phyloP scores from a whole-genome alignment of 352 stramenopile genomes.

The Phytophthora brassicae region DNA sequence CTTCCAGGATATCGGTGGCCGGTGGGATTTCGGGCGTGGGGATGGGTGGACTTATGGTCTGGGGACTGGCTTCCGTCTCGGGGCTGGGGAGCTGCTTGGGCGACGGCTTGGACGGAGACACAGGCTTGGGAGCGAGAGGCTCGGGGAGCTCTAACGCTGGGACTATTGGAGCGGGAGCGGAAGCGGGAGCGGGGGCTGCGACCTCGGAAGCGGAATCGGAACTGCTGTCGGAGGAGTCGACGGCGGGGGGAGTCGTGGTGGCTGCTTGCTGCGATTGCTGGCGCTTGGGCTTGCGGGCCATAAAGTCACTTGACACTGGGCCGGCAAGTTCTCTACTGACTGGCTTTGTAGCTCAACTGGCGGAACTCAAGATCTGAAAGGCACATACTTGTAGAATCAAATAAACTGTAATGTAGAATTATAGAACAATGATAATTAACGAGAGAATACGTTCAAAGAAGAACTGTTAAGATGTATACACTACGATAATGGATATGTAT shows the following conservation, averaged over 20 bases:
- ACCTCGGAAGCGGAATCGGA: conserved; percentile 24
- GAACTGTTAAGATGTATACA: not conserved
- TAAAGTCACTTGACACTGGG: conserved; percentile 27
- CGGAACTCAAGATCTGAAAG: conserved; percentile 25
- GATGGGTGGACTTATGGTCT: not conserved
- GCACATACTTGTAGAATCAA: not conserved
- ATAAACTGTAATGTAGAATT: not conserved
- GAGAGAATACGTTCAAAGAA: too few species aligned
- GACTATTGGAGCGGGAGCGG: not conserved
- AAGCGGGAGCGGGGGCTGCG: not conserved
- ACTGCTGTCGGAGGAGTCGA: conserved; percentile 14
- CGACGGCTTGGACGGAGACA: conserved; percentile 10
- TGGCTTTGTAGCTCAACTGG: conserved; percentile 40
- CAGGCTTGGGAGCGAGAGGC: conserved; percentile 9
- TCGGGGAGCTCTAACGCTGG: not conserved
- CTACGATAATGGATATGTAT: not conserved
- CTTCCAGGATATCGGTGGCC: not conserved
- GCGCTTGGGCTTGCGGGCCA: conserved; percentile 37
- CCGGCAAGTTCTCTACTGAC: conserved; percentile 34
- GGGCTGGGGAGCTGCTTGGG: conserved; percentile 21
- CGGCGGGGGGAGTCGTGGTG: conserved; percentile 11
- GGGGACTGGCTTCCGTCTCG: conserved; percentile 2
- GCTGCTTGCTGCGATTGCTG: conserved; percentile 16
- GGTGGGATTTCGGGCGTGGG: conserved; percentile 7
- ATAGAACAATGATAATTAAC: not conserved